Evolutionary conservation across 2,329 filamentous ascomycete species (phyloP).

Genomic region (Sordariomycetes sp.): DNA sequence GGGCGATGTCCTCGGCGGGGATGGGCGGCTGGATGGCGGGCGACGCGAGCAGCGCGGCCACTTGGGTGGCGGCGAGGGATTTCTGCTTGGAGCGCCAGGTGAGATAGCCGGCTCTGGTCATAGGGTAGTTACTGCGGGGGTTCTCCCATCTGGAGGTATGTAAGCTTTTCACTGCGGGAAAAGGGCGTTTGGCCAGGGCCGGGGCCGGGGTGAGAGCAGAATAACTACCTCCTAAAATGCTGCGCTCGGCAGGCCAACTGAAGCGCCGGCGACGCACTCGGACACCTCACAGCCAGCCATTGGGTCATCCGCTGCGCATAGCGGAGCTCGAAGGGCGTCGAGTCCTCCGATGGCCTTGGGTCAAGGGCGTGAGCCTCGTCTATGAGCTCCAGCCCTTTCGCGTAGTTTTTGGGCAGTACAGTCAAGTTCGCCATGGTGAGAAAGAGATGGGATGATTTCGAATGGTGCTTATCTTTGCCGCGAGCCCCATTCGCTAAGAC

Average conservation of each 20-base stretch:
- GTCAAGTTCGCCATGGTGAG: constrained; percentile 1
- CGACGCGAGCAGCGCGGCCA: constrained; percentile 42
- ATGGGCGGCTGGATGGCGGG: constrained; percentile 24
- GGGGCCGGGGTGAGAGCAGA: background rate
- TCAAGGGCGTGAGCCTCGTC: constrained; percentile 48
- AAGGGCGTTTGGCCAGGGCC: background rate
- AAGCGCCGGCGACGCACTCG: constrained; percentile 54
- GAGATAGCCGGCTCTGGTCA: constrained; percentile 66
- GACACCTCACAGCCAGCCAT: constrained; percentile 53
- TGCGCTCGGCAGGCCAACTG: constrained; percentile 73
- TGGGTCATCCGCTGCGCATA: constrained; percentile 72
- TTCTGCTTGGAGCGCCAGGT: constrained; percentile 70
- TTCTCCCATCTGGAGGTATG: constrained; percentile 56
- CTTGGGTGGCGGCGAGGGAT: constrained; percentile 44
- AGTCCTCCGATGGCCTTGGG: constrained; percentile 21
- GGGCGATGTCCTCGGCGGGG: constrained; percentile 38
- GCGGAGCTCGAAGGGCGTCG: constrained; percentile 65
- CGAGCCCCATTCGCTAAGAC: background rate
- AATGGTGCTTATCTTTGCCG: background rate
- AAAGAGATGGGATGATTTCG: background rate
- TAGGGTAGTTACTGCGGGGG: constrained; percentile 61
- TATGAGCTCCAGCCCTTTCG: constrained; percentile 52
- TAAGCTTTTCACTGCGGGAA: background rate
- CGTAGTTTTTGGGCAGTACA: constrained; percentile 26
- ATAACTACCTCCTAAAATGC: constrained; percentile 57